Percentiles rank a stretch among this genome's conserved stretches.
Evolutionary conservation across 2,329 filamentous ascomycete species (phyloP).

Genomic region (Cadophora sp.): DNA sequence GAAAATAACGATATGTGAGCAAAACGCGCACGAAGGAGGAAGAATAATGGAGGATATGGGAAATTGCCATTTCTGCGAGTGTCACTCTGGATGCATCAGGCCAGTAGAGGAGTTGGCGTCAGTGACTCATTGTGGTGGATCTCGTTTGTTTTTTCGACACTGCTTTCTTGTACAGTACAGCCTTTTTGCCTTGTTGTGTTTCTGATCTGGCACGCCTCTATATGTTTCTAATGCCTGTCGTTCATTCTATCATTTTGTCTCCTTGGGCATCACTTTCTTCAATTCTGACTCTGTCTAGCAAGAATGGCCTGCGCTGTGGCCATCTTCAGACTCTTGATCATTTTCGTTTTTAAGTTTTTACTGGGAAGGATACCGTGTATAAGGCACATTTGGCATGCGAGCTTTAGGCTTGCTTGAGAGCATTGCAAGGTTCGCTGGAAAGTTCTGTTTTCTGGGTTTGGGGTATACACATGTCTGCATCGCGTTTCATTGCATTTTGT

Average conservation of each 20-base stretch:
- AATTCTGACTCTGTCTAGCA: constrained; percentile 21
- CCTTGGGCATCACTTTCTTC: constrained; percentile 16
- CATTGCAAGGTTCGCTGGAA: constrained; percentile 33
- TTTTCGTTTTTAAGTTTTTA: constrained; percentile 27
- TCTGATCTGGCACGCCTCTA: constrained; percentile 23
- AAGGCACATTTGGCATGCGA: constrained; percentile 36
- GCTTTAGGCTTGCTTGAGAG: constrained; percentile 31
- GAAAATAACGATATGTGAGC: constrained; percentile 18
- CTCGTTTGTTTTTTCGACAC: constrained; percentile 27
- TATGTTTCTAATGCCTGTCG: constrained; percentile 29
- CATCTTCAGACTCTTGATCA: constrained; percentile 25
- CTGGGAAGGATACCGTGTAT: constrained; percentile 27
- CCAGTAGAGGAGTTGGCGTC: constrained; percentile 43
- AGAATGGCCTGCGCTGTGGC: constrained; percentile 12
- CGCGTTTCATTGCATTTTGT: constrained; percentile 34
- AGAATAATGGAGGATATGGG: constrained; percentile 28
- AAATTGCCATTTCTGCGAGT: constrained; percentile 34
- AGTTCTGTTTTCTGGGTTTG: constrained; percentile 24
- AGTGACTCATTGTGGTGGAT: constrained; percentile 30
- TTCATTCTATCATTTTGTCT: constrained; percentile 18
- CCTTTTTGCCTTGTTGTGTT: constrained; percentile 19
- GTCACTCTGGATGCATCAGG: constrained; percentile 38
- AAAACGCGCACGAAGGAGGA: not conserved
- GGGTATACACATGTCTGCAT: constrained; percentile 38
- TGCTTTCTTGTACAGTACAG: constrained; percentile 42